Conservation (phyloP, 2,329 filamentous ascomycete genomes). For the Diaporthe batatas region DNA sequence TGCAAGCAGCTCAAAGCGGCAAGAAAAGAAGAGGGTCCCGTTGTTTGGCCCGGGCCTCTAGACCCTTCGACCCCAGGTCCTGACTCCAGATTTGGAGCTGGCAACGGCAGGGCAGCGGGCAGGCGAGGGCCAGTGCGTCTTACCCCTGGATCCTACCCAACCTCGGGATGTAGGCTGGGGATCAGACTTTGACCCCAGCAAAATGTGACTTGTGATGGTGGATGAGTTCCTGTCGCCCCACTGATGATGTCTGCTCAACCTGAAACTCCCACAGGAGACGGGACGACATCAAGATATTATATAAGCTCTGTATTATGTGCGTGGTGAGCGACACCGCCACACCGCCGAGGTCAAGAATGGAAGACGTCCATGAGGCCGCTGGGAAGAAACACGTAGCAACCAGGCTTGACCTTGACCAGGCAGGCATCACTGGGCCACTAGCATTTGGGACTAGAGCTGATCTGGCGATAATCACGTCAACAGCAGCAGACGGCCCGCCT, state of each 20-base stretch:
- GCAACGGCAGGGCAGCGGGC: constrained; percentile 23
- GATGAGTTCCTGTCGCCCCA: constrained; percentile 21
- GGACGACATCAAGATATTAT: constrained; percentile 24
- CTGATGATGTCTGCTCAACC: constrained; percentile 21
- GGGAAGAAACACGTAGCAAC: constrained; percentile 9
- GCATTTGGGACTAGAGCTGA: constrained; percentile 1
- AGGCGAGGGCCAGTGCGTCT: constrained; percentile 20
- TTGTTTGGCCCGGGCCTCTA: constrained; percentile 24
- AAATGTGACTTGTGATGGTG: constrained; percentile 9
- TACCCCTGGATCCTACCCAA: constrained; percentile 33
- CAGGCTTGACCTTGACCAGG: constrained; percentile 14
- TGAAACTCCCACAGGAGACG: constrained; percentile 20
- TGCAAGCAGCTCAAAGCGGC: constrained; percentile 11
- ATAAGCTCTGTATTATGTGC: not conserved
- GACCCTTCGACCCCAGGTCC: constrained; percentile 31
- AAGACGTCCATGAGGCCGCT: constrained; percentile 15
- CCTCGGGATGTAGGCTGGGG: constrained; percentile 24
- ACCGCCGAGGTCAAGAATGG: constrained; percentile 7
- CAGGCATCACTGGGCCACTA: not conserved
- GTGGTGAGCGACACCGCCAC: not conserved
- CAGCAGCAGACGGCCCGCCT: constrained; percentile 1
- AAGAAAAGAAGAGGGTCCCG: constrained; percentile 31
- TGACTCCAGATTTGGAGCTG: constrained; percentile 28
- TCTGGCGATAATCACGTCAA: constrained; percentile 22
- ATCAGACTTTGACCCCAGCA: constrained; percentile 26